phyloP scores from a whole-genome alignment of 768 basidiomycete species.

The Pulveroboletus sp. region DNA sequence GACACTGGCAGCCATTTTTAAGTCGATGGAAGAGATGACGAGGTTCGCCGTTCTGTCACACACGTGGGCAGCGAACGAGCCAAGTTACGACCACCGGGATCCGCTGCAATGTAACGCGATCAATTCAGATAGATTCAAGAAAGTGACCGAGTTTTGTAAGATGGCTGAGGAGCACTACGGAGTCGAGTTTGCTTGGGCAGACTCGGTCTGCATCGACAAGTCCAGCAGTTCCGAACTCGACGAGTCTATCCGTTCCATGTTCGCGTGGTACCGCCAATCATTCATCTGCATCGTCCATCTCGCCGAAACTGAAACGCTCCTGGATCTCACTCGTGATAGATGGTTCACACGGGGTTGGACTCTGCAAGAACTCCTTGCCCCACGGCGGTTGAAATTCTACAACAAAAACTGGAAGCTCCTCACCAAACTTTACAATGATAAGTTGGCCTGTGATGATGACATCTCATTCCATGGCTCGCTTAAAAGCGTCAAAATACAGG shows the following conservation, averaged over 20 bases:
- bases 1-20: too few species aligned
- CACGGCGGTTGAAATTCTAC: constrained; percentile 12
- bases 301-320: not conserved
- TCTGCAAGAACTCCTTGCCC: constrained; percentile 15
- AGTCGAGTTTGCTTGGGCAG: not conserved
- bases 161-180: not conserved
- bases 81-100: too few species aligned
- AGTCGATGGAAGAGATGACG: too few species aligned
- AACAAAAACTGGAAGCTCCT: constrained; percentile 8
- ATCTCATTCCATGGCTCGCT: too few species aligned
- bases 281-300: constrained; percentile 16
- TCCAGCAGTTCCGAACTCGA: constrained; percentile 17
- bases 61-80: too few species aligned
- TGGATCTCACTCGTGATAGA: not conserved
- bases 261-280: constrained; percentile 16
- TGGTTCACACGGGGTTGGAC: constrained; percentile 6
- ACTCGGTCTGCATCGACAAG: constrained; percentile 1
- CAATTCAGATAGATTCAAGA: not conserved
- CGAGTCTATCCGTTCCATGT: constrained; percentile 22
- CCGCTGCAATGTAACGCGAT: too few species aligned
- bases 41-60: too few species aligned
- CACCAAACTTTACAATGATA: constrained; percentile 2
- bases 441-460: not conserved
- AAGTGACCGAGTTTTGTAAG: not conserved
- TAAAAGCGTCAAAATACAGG: too few species aligned